Percentiles rank a stretch among this genome's conserved stretches.
These are phyloP conservation scores for Lachancea sp. DNA, from an alignment of 805 yeast genomes.

Conservation along the genomic window DNA sequence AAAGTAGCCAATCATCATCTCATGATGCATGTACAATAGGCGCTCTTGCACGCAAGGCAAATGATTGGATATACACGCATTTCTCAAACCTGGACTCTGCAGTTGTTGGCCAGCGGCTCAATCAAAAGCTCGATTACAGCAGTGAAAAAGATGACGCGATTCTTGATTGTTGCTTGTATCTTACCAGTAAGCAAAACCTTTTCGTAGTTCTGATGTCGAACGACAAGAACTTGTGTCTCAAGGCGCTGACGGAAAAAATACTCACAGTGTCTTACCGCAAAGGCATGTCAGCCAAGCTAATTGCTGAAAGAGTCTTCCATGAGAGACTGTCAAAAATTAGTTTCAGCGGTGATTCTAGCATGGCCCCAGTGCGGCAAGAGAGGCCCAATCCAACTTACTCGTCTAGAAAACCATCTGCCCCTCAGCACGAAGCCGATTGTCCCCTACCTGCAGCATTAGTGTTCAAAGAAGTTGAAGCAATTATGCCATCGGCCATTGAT, in stretches of 20 bases:
- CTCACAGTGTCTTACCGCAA: constrained; percentile 49
- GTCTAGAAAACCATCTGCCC: not conserved
- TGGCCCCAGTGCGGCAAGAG: not conserved
- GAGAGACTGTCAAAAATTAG: constrained; percentile 26
- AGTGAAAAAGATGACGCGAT: constrained; percentile 72
- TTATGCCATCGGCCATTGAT: constrained; percentile 44
- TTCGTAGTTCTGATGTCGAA: constrained; percentile 66
- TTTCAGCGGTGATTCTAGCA: not conserved
- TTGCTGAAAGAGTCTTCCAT: constrained; percentile 36
- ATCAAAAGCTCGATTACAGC: constrained; percentile 44
- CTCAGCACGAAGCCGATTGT: not conserved
- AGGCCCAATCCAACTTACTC: not conserved
- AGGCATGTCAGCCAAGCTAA: constrained; percentile 43
- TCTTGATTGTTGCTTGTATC: constrained; percentile 73
- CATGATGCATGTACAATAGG: constrained; percentile 36
- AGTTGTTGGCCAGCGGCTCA: constrained; percentile 58
- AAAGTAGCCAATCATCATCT: not conserved
- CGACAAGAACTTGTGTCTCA: constrained; percentile 75
- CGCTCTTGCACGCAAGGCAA: constrained; percentile 61
- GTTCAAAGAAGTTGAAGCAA: constrained; percentile 36
- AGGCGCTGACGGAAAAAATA: constrained; percentile 62
- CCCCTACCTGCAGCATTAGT: not conserved
- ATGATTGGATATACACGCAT: constrained; percentile 63
- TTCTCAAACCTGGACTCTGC: constrained; percentile 47
- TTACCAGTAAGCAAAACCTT: constrained; percentile 36